A percentile compares a stretch with the other conserved stretches of the same genome.
Conservation (phyloP, 805 yeast species). For the Torulaspora indica region DNA sequence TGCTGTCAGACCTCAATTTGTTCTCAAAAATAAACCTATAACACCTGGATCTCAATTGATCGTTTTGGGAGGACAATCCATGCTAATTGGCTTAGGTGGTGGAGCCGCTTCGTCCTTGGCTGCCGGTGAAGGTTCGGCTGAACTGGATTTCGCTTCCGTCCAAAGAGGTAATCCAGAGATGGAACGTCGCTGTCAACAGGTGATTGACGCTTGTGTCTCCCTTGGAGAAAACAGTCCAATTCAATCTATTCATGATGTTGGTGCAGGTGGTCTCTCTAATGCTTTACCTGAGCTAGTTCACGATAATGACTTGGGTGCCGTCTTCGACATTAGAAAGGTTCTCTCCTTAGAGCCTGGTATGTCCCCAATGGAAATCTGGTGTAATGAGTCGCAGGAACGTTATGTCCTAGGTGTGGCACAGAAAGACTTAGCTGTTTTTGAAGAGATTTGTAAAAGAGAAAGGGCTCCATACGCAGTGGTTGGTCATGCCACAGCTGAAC, state of each 20-base stretch:
- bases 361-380: conserved; percentile 99
- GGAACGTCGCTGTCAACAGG: conserved; percentile 98
- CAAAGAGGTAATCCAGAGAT: conserved; percentile 99
- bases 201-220: conserved; percentile 88
- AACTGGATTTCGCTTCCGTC: conserved; percentile 95
- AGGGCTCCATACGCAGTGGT: conserved; percentile 95
- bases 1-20: conserved; percentile 87
- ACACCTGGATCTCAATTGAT: conserved; percentile 89
- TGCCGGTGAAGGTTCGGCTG: conserved; percentile 96
- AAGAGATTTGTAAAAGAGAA: conserved; percentile 84
- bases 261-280: conserved; percentile 98
- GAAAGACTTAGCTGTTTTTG: conserved; percentile 65
- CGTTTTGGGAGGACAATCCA: conserved; percentile 95
- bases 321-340: conserved; percentile 84
- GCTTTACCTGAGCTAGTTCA: conserved; percentile 97
- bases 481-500: conserved; percentile 86
- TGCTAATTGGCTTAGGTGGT: conserved; percentile 98
- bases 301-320: conserved; percentile 93
- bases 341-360: conserved; percentile 91
- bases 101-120: conserved; percentile 98
- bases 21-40: conserved; percentile 79
- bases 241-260: conserved; percentile 96
- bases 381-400: conserved; percentile 98
- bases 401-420: conserved; percentile 90
- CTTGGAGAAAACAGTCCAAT: conserved; percentile 74